Evolutionary conservation across 345 rosid species (phyloP), one percentile per base, ranked within the genome.

Genomic region (Turnera subulata): DNA sequence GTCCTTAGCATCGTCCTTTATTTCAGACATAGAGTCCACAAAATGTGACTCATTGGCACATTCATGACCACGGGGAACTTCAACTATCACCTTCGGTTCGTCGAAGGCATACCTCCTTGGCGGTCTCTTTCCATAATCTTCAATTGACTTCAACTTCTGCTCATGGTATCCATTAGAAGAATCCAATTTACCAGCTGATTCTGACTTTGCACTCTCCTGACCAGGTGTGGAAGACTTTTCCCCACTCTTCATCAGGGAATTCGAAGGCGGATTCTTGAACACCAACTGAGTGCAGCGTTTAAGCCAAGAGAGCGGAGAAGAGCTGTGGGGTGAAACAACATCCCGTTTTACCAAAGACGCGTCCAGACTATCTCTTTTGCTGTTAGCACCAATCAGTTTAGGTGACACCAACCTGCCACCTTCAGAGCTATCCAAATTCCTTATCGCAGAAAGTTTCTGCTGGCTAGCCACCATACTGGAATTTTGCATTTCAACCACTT

Each of bases 231-330:
- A 19, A 64, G 69, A 54, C 32, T 65, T 68, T 45, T 53, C 81
- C 42, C 59, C 75, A 59, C 65, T 55, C 73, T 61, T 51, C 58
- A 55, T 16, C 21, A 35, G 29, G 10, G 73, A 53, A 65, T 70
- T 74, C 54, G 82, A 88, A 20, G 84, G 75, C 21, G 95, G 77
- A 63, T 46, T 53, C 72, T 77, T 89, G 78, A 87, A 93, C 51
- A 93, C 69, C 63, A 78, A 67, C 45, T 84, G 84, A 4, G 85
- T 65, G 66, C 74, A 87, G 13, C 78, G 81, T 63, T 76, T 89
- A 50, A 93, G 65, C 99, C 99, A 93, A 35, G 96, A 80, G 66
- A 79, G 69, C 63, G 76, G 90, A 70, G 83, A 79, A 61, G 80
- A 50, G 53, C 73, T 63, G 20, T 79, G 63, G 54, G 81, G 66